These are phyloP conservation scores for Closterium sp. DNA, from an alignment of 139 green algal genomes.

Conservation along the genomic window DNA sequence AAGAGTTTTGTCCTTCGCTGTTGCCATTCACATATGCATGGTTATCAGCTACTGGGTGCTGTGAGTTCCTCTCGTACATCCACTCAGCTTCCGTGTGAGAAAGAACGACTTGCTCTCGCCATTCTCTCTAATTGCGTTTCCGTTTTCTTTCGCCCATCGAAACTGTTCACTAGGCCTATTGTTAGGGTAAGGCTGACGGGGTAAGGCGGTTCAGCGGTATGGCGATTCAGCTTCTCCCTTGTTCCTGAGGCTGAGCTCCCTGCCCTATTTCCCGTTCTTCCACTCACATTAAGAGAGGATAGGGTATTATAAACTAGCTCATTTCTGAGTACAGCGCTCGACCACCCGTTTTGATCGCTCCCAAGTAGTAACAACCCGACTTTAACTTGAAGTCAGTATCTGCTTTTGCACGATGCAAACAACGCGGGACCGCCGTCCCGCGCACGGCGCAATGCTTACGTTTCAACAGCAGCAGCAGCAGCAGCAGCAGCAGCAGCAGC, in stretches of 20 bases:
- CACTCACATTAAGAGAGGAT: neutral
- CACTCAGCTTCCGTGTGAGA: no score
- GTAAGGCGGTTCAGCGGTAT: neutral
- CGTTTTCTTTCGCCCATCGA: no score
- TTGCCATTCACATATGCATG: no score
- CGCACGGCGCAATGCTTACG: neutral
- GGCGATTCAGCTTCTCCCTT: neutral
- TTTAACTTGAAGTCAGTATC: neutral
- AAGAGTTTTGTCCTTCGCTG: no score
- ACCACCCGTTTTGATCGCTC: no score
- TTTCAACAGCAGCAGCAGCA: neutral
- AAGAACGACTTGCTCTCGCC: no score
- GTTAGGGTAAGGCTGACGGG: no score
- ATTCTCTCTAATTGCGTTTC: no score
- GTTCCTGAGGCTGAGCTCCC: neutral
- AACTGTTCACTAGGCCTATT: no score
- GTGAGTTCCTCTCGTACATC: no score
- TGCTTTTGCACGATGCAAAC: neutral
- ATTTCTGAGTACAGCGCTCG: neutral
- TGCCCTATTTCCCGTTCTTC: neutral
- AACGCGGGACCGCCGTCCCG: neutral
- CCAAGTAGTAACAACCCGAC: neutral
- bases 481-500: no score
- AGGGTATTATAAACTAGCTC: neutral
- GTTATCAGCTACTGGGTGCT: no score